Evolutionary conservation across 192 early-diverging fungal species (phyloP).

Genomic region (Rhizoclosmatium sp.): DNA sequence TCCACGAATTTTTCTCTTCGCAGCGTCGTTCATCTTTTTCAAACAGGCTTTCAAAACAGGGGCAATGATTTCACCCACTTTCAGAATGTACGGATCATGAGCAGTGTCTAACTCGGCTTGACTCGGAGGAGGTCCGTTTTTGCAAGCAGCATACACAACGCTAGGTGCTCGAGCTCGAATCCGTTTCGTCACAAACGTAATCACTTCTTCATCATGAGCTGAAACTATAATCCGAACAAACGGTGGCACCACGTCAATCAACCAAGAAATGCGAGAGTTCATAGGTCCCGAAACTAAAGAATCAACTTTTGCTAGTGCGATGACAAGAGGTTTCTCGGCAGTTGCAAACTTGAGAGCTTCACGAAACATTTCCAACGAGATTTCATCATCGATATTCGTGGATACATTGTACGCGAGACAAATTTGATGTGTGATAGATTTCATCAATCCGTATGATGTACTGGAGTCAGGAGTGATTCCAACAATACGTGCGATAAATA

Average conservation of each 20-base stretch:
- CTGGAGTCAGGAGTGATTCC: conserved; percentile 27
- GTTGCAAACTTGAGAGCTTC: conserved; percentile 23
- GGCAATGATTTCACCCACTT: conserved; percentile 24
- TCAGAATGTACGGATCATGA: conserved; percentile 15
- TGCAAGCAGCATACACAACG: not conserved
- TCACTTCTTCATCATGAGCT: not conserved
- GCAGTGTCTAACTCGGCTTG: conserved; percentile 3
- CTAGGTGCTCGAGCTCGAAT: not conserved
- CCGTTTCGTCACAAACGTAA: conserved; percentile 2
- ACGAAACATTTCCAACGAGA: conserved; percentile 31
- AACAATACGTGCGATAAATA: conserved; percentile 24
- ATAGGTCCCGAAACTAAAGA: not conserved
- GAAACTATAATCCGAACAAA: conserved; percentile 32
- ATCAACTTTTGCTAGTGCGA: conserved; percentile 27
- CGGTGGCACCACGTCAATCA: conserved; percentile 24
- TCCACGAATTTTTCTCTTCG: not conserved
- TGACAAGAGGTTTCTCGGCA: conserved; percentile 20
- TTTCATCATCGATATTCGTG: not conserved
- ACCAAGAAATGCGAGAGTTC: conserved; percentile 20
- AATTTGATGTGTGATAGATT: conserved; percentile 35
- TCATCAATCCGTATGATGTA: conserved; percentile 5
- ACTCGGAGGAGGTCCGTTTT: conserved; percentile 12
- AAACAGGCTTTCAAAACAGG: conserved; percentile 29
- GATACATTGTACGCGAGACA: conserved; percentile 22
- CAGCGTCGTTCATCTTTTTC: conserved; percentile 23